A percentile compares a stretch with the other conserved stretches of the same genome.
phyloP scores from a whole-genome alignment of 1,139 yeast genomes.

The Zygotorulaspora mrakii region DNA sequence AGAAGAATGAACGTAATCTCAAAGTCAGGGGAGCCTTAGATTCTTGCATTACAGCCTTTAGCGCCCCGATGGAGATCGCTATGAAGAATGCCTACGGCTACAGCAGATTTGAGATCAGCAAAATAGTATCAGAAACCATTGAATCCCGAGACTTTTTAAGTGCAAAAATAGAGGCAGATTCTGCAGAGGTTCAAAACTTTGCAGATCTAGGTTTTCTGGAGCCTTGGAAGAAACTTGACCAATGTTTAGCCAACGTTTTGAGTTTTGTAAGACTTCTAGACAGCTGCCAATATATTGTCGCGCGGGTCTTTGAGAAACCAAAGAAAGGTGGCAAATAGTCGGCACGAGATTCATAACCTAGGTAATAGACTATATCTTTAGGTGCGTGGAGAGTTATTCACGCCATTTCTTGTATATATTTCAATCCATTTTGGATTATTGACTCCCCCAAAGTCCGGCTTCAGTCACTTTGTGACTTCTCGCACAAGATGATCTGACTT shows the following conservation, averaged over 20 bases:
- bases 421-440: no score
- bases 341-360: no score
- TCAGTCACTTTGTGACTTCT: no score
- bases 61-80: constrained; percentile 20
- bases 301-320: constrained; percentile 28
- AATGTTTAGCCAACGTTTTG: constrained; percentile 18
- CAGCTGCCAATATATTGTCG: constrained; percentile 25
- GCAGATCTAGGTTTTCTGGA: constrained; percentile 23
- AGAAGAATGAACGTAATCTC: constrained; percentile 4
- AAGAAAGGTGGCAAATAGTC: constrained; percentile 11
- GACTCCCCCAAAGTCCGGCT: no score
- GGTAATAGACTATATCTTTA: no score
- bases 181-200: constrained; percentile 9
- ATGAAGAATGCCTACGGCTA: constrained; percentile 19
- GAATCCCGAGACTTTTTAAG: constrained; percentile 11
- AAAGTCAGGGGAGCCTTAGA: constrained; percentile 16
- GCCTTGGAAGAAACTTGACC: constrained; percentile 30
- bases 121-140: constrained; percentile 21
- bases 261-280: constrained; percentile 21
- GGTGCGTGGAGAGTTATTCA: no score
- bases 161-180: constrained; percentile 17
- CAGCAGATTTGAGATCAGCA: constrained; percentile 16
- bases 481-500: constrained; percentile 6
- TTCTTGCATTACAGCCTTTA: constrained; percentile 19
- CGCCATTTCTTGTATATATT: not conserved